Conservation (phyloP, 345 rosid genomes). For the Aethionema arabicum region DNA sequence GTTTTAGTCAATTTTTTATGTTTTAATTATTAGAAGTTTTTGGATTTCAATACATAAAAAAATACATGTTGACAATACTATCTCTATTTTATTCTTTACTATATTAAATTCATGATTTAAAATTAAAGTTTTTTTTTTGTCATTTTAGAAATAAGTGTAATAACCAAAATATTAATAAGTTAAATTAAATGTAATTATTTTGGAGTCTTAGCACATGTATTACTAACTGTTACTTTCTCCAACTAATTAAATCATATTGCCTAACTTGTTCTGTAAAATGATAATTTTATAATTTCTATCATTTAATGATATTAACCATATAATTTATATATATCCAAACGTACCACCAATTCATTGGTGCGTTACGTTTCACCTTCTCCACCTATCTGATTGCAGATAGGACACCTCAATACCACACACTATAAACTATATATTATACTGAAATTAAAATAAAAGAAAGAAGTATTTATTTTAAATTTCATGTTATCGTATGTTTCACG, state of each 20-base stretch:
- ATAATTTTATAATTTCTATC: not conserved
- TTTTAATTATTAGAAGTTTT: not conserved
- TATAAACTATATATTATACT: slow-evolving; percentile 16
- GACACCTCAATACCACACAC: slow-evolving; percentile 28
- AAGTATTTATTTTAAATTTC: not conserved
- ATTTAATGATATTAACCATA: slow-evolving; percentile 5
- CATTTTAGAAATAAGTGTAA: too few relatives aligned
- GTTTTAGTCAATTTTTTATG: too few relatives aligned
- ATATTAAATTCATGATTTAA: not conserved
- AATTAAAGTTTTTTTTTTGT: too few relatives aligned
- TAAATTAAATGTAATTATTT: too few relatives aligned
- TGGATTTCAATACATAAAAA: not conserved
- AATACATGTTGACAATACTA: not conserved
- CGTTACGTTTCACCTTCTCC: slow-evolving; percentile 35
- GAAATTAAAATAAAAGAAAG: too few relatives aligned
- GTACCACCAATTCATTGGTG: slow-evolving; percentile 23
- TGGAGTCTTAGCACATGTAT: too few relatives aligned
- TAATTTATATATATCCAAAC: not conserved
- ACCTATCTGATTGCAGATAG: slow-evolving; percentile 31
- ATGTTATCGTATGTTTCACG: slow-evolving; percentile 28
- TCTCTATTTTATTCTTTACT: not conserved
- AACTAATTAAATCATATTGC: not conserved
- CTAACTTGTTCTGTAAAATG: slow-evolving; percentile 16
- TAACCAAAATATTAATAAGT: too few relatives aligned
- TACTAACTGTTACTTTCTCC: too few relatives aligned